Evolutionary conservation across 2,329 filamentous ascomycete species (phyloP), one percentile per base, ranked within the genome.

Genomic region (Mycosphaerelloides madeirae): DNA sequence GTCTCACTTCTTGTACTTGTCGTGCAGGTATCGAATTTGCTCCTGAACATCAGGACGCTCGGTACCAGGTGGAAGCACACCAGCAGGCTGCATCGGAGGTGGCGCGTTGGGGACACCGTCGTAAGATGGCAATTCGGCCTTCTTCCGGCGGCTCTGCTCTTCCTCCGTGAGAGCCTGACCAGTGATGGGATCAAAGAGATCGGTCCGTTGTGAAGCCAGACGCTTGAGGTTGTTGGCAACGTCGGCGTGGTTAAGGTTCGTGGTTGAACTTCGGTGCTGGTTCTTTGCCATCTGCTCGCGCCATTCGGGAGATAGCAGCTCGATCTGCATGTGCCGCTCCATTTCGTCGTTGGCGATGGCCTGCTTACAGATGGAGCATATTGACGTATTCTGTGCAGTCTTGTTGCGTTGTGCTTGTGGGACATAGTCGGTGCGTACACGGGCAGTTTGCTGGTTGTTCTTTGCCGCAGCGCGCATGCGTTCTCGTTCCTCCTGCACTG

Each of bases 221-320:
- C 91, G 84, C 73, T 97, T 97, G 52, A 97, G 78, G 64, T 97
- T 96, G 65, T 88, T 90, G 40, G 89, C 90, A 35, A 95, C 88
- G 57, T 97, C 91, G 28, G 78, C 80, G 3, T 87, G 91, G 1
- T 85, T 87, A 8, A 95, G 70, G 58, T 95, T 96, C 8, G 89
- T 94, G 0, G 86, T 90, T 1, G 87, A 80, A 53, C 85, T 87
- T 50, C 91, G 84, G 11, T 85, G 81, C 35, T 95, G 88, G 13
- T 87, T 82, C 65, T 95, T 95, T 46, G 87, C 85, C 56, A 89
- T 88, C 65, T 97, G 90, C 64, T 96, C 90, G 65, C 95, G 95
- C 90, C 91, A 97, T 47, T 85, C 80, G 1, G 91, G 91, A 64
- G 97, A 91, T 47, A 96, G 78, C 36, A 96, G 77, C 68, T 97